Conservation (phyloP, 176 grass and related monocot genomes). For the Eremochloa ophiuroides region DNA sequence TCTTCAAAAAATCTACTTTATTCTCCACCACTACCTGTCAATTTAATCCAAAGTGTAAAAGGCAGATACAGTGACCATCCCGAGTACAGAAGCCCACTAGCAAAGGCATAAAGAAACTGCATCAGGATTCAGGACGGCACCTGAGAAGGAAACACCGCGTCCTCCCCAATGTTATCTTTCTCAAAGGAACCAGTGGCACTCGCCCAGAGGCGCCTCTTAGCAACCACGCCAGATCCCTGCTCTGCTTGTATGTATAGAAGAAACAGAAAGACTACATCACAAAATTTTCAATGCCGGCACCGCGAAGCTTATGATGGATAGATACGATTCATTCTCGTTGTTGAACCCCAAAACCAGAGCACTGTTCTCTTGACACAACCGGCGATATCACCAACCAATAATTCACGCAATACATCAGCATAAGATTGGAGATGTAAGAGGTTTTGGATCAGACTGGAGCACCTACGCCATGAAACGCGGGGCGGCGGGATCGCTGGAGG, state of each 20-base stretch:
- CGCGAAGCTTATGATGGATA: neutral
- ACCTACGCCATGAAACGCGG: conserved; percentile 37
- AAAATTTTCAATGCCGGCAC: neutral
- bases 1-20: conserved; percentile 47
- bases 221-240: neutral
- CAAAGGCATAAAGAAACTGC: neutral
- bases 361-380: neutral
- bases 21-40: conserved; percentile 41
- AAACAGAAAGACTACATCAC: neutral
- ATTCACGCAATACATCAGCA: neutral
- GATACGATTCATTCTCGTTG: too few relatives aligned
- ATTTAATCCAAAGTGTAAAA: conserved; percentile 4
- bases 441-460: conserved; percentile 10
- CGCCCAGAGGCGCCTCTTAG: conserved; percentile 16
- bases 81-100: neutral
- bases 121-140: conserved; percentile 32
- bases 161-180: conserved; percentile 20
- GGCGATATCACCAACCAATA: neutral
- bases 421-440: neutral
- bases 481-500: neutral
- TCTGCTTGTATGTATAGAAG: conserved; percentile 40
- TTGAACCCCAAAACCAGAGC: neutral
- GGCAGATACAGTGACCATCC: neutral
- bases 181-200: conserved; percentile 42
- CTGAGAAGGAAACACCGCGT: conserved; percentile 23